A percentile compares a stretch with the other conserved stretches of the same genome.
These are phyloP conservation scores for Leccinum variicolor DNA, from an alignment of 768 basidiomycete species.

Conservation along the genomic window DNA sequence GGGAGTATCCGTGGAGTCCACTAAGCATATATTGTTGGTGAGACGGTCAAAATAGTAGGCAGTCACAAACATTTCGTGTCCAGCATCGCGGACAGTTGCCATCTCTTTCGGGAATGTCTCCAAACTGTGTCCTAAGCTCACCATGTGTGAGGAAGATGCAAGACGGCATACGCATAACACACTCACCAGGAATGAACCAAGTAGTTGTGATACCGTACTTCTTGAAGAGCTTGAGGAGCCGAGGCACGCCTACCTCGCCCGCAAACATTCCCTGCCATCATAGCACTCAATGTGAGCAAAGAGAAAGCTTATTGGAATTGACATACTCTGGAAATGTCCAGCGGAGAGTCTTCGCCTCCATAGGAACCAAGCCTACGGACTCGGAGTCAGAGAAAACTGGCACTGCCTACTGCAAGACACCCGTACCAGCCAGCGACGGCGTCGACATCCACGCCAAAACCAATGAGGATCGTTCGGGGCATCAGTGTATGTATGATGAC, in stretches of 20 bases:
- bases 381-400: not conserved
- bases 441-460: slow-evolving; percentile 73
- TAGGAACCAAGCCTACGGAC: slow-evolving; percentile 61
- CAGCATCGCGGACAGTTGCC: slow-evolving; percentile 66
- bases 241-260: slow-evolving; percentile 68
- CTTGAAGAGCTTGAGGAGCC: slow-evolving; percentile 66
- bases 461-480: slow-evolving; percentile 54
- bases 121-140: slow-evolving; percentile 56
- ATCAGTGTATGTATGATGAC: slow-evolving; percentile 27
- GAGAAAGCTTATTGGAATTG: not conserved
- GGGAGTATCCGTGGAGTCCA: slow-evolving; percentile 68
- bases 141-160: not conserved
- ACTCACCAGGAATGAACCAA: slow-evolving; percentile 71
- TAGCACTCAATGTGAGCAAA: not conserved
- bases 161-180: not conserved
- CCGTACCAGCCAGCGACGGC: slow-evolving; percentile 70
- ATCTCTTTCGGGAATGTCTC: slow-evolving; percentile 74
- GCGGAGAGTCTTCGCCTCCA: slow-evolving; percentile 68
- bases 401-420: not conserved
- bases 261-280: slow-evolving; percentile 58
- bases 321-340: slow-evolving; percentile 60
- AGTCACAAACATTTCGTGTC: slow-evolving; percentile 59
- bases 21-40: slow-evolving; percentile 27
- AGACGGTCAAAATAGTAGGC: not conserved
- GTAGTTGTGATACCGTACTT: slow-evolving; percentile 68